Conservation (phyloP, 148 eudicot genomes). For the Rhododendron kiyosumense region DNA sequence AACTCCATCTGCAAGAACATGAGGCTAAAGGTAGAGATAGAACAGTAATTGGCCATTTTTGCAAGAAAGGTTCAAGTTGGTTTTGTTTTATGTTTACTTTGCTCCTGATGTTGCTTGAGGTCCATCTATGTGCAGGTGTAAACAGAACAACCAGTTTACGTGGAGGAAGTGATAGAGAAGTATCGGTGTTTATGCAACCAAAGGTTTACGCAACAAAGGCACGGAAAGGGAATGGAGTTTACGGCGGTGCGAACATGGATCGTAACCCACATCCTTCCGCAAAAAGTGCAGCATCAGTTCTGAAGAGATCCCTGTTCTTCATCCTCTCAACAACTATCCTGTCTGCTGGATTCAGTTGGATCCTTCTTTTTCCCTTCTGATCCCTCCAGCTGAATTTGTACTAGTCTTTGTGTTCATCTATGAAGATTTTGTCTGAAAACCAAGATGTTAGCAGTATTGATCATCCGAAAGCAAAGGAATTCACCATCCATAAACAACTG, state of each 20-base stretch:
- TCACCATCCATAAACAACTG: neutral
- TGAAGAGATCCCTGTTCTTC: neutral
- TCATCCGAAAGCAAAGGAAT: neutral
- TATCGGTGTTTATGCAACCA: neutral
- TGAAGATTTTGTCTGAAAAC: neutral
- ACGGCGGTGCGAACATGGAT: slow-evolving; percentile 23
- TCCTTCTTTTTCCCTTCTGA: neutral
- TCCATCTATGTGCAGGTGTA: neutral
- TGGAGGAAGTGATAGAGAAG: neutral
- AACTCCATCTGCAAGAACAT: neutral
- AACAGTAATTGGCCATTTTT: too few species aligned
- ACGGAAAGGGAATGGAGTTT: slow-evolving; percentile 12
- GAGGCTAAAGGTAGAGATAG: slow-evolving; percentile 9
- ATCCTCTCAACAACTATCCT: neutral
- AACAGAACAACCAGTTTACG: neutral
- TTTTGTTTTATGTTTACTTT: neutral
- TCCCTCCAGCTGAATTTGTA: neutral
- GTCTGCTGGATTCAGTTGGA: neutral
- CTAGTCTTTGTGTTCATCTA: neutral
- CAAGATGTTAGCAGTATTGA: neutral
- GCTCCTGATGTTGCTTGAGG: neutral
- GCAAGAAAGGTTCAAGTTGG: neutral
- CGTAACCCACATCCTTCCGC: neutral
- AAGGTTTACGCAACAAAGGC: neutral
- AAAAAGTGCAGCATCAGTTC: slow-evolving; percentile 1